Base-by-base conservation (phyloP, 2,329 filamentous ascomycete species). In the Onygenales sp. region DNA sequence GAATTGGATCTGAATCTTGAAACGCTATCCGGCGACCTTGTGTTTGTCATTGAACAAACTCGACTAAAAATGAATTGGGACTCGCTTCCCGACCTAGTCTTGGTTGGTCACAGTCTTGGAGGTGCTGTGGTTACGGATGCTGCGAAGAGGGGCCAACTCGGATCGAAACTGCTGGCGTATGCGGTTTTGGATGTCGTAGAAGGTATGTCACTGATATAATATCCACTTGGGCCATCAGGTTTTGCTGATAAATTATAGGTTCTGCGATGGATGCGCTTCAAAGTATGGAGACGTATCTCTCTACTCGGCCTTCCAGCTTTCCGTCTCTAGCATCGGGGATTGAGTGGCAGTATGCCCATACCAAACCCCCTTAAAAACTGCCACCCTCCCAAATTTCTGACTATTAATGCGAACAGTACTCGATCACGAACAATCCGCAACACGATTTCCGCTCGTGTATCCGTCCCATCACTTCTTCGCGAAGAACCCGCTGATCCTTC, bases 131-230 rank as follows among this genome's bases (percentile, higher is more conserved):
- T 95, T 7, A 94, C 89, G 0, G 83, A 95, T 63, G 76, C 94
- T 53, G 90, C 91, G 10, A 83, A 80, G 63, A 78, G 78, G 14
- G 82, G 82, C 1, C 73, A 77, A 41, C 73, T 95, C 38, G 87
- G 86, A 1, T 68, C 72, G 39, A 79, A 83, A 31, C 68, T 97
- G 1, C 75, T 97, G 13, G 93, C 89, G 17, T 95, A 92, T 70
- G 88, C 84, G 3, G 91, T 97, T 7, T 76, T 98, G 13, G 93
- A 98, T 70, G 89, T 98, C 4, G 93, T 98, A 32, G 93, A 98
- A 71, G 88, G 72, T 72, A 59, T 35, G 55, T 27, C 33, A 47
- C 4, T 44, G 38, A n/a, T 41, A 35, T 32, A 17, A 42, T n/a
- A 38, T 27, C 13, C 2, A 11, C 3, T 49, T 41, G 8, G 38